phyloP scores from a whole-genome alignment of 108 stramenopile species.

The Bacterosira constricta region DNA sequence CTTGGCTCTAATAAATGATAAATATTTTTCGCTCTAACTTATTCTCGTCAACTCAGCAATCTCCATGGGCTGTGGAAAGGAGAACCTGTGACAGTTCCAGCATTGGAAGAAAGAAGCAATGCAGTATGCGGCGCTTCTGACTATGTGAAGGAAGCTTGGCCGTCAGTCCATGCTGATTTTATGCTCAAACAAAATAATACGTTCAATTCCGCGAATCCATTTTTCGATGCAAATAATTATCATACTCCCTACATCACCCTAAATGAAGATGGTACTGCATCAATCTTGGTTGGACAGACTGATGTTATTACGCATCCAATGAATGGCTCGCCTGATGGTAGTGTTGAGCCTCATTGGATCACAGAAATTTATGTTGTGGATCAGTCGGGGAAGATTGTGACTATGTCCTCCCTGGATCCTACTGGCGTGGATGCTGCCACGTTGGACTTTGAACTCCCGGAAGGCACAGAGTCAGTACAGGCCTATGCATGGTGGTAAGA shows the following conservation, averaged over 20 bases:
- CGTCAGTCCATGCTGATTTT: conserved; percentile 30
- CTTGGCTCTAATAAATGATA: no score
- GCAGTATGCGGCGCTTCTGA: neutral
- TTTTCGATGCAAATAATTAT: no score
- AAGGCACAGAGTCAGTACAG: no score
- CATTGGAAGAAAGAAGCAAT: neutral
- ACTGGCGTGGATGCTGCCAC: conserved; percentile 24
- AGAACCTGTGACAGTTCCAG: conserved; percentile 4
- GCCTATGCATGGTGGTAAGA: no score
- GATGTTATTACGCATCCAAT: conserved; percentile 32
- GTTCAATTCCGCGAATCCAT: conserved; percentile 14
- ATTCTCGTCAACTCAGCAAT: no score
- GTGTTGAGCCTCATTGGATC: conserved; percentile 27
- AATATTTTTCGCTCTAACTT: no score
- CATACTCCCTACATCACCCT: conserved; percentile 34
- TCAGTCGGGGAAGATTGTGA: conserved; percentile 9
- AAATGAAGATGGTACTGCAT: conserved; percentile 16
- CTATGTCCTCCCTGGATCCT: conserved; percentile 23
- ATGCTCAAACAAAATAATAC: neutral
- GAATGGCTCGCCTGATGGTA: conserved; percentile 18
- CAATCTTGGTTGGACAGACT: conserved; percentile 19
- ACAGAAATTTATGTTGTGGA: conserved; percentile 32
- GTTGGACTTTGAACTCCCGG: conserved; percentile 2
- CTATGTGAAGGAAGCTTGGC: neutral
- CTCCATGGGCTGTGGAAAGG: conserved; percentile 24